These are phyloP conservation scores for Heliocybe sulcata DNA, from an alignment of 1,284 basidiomycete genomes.

Conservation along the genomic window DNA sequence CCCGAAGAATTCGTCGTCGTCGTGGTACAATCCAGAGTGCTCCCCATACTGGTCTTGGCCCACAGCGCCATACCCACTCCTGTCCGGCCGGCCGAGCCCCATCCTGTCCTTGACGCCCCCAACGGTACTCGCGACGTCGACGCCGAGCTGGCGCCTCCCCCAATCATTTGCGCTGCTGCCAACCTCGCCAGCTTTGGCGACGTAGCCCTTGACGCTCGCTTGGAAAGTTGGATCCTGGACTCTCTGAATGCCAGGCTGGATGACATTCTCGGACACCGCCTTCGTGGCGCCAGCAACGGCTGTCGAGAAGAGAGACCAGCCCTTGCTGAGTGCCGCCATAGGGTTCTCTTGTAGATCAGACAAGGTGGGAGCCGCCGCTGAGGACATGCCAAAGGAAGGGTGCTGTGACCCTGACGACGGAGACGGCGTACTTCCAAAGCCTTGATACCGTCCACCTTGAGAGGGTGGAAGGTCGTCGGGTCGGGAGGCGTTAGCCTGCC, in stretches of 20 bases:
- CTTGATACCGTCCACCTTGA: conserved; percentile 80
- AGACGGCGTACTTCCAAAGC: conserved; percentile 72
- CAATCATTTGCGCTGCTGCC: conserved; percentile 63
- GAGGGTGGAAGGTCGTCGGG: conserved; percentile 72
- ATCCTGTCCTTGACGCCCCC: conserved; percentile 47
- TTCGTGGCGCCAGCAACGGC: conserved; percentile 68
- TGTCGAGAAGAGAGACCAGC: conserved; percentile 78
- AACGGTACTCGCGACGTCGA: conserved; percentile 71
- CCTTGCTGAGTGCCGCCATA: conserved; percentile 69
- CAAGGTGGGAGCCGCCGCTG: conserved; percentile 62
- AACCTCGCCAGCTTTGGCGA: conserved; percentile 45
- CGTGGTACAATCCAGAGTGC: conserved; percentile 45
- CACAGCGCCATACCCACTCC: conserved; percentile 51
- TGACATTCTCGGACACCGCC: conserved; percentile 70
- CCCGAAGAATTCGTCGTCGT: conserved; percentile 47
- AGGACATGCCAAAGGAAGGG: conserved; percentile 61
- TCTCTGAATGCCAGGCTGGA: conserved; percentile 75
- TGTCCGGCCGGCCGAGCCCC: conserved; percentile 30
- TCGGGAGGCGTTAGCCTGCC: conserved; percentile 63
- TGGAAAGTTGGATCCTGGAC: conserved; percentile 74
- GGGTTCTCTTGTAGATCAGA: conserved; percentile 78
- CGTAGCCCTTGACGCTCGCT: conserved; percentile 62
- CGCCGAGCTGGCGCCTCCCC: conserved; percentile 66
- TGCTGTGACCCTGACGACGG: conserved; percentile 40
- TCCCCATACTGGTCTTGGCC: conserved; percentile 39